Evolutionary conservation across 345 rosid species (phyloP).

Genomic region (Geranium brycei): DNA sequence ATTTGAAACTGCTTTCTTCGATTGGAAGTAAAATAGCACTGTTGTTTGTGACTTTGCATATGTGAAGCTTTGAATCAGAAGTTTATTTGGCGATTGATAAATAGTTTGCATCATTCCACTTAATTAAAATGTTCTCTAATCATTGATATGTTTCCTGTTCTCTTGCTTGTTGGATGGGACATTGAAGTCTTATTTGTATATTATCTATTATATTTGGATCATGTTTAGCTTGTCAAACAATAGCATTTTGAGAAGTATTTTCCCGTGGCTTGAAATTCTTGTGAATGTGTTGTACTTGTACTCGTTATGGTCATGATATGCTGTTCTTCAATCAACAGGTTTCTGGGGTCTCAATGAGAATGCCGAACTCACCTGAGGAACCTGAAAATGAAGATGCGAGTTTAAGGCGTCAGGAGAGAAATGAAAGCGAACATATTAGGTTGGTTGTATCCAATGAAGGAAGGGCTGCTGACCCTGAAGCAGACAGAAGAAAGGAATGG

Average conservation of each 20-base stretch:
- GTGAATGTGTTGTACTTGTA: neutral
- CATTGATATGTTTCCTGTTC: too few relatives aligned
- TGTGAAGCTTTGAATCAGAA: too few relatives aligned
- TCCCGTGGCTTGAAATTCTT: neutral
- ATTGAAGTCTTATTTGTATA: too few relatives aligned
- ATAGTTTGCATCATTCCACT: too few relatives aligned
- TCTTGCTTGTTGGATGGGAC: too few relatives aligned
- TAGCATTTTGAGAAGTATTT: neutral
- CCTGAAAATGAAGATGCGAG: neutral
- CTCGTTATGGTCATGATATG: neutral
- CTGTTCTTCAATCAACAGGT: neutral
- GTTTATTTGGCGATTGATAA: too few relatives aligned
- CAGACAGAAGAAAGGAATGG: conserved; percentile 13
- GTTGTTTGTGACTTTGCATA: too few relatives aligned
- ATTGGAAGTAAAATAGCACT: too few relatives aligned
- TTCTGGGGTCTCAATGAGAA: neutral
- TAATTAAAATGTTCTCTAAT: too few relatives aligned
- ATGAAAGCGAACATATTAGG: conserved; percentile 46
- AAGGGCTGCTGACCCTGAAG: conserved; percentile 20
- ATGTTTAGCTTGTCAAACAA: neutral
- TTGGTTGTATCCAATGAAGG: conserved; percentile 45
- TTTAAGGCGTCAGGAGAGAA: neutral
- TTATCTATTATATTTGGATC: too few relatives aligned
- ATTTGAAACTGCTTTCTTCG: too few relatives aligned
- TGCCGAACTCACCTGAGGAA: neutral